Percentiles rank a stretch among this genome's conserved stretches.
These are phyloP conservation scores for Triticum turgidum DNA, from an alignment of 176 grass and related monocot species.

Conservation along the genomic window DNA sequence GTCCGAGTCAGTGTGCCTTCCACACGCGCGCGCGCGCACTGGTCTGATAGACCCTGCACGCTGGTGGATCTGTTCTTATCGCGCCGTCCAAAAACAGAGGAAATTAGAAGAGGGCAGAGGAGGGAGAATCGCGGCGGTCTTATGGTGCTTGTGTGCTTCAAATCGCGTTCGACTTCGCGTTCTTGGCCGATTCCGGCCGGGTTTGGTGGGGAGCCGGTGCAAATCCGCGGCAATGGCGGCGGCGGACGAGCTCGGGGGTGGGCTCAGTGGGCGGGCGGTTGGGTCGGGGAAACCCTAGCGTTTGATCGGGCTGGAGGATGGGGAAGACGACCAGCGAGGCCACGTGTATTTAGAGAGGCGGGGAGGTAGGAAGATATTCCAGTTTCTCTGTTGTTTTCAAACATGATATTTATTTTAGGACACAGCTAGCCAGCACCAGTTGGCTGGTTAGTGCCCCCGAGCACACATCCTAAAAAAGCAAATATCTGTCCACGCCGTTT, in stretches of 20 bases:
- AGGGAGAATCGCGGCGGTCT: background rate
- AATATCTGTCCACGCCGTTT: no score
- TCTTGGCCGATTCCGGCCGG: background rate
- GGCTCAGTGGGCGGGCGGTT: background rate
- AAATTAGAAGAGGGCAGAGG: background rate
- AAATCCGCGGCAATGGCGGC: conserved; percentile 30
- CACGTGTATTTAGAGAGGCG: background rate
- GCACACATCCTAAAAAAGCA: no score
- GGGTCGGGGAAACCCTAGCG: conserved; percentile 35
- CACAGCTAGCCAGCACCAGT: no score
- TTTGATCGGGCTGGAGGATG: conserved; percentile 1
- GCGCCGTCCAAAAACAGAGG: background rate
- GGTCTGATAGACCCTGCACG: conserved; percentile 16
- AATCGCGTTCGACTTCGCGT: conserved; percentile 37
- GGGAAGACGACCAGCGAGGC: background rate
- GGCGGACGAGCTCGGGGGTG: background rate
- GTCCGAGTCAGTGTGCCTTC: conserved; percentile 12
- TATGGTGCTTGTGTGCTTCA: conserved; percentile 25
- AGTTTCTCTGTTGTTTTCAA: background rate
- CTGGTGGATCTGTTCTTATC: conserved; percentile 42
- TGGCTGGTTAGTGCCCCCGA: no score
- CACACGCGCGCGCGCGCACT: background rate
- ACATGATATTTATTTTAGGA: background rate
- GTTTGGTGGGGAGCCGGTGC: conserved; percentile 20
- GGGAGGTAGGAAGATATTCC: background rate